Conservation (phyloP, 257 asterid species). For the Fraxinus americana region DNA sequence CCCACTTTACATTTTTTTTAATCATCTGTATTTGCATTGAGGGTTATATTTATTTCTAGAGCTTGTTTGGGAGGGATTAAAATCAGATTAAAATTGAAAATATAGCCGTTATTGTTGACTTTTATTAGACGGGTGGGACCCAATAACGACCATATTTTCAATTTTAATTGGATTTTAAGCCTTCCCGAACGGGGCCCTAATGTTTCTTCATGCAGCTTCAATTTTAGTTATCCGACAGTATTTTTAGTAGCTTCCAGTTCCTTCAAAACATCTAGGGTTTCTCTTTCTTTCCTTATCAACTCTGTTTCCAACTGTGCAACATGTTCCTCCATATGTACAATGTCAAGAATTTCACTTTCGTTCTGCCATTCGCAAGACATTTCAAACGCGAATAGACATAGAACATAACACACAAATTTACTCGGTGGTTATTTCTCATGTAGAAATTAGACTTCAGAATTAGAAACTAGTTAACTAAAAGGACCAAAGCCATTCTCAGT, state of each 20-base stretch:
- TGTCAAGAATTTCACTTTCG: slow-evolving; percentile 42
- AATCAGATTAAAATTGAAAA: too few species aligned
- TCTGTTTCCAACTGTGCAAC: slow-evolving; percentile 67
- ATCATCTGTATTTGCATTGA: slow-evolving; percentile 16
- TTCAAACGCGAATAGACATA: not conserved
- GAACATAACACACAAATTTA: not conserved
- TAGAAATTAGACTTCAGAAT: too few species aligned
- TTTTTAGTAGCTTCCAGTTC: slow-evolving; percentile 69
- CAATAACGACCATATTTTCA: too few species aligned
- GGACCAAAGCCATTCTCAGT: too few species aligned
- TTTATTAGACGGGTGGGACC: too few species aligned
- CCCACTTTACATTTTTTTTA: not conserved
- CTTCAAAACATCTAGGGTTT: slow-evolving; percentile 70
- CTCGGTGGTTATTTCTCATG: too few species aligned
- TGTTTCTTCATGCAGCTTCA: slow-evolving; percentile 61
- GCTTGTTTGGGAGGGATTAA: too few species aligned
- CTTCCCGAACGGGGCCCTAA: too few species aligned
- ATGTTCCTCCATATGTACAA: slow-evolving; percentile 64
- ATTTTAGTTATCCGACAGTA: slow-evolving; percentile 58
- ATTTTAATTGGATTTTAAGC: too few species aligned
- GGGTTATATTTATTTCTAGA: slow-evolving; percentile 41
- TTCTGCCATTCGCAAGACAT: slow-evolving; percentile 35
- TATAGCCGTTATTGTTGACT: too few species aligned
- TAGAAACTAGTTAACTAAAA: too few species aligned
- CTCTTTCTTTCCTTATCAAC: slow-evolving; percentile 68